Evolutionary conservation across 306 rosid genomes (phyloP), one percentile per base, ranked within the genome.

Genomic region (Urtica urens): DNA sequence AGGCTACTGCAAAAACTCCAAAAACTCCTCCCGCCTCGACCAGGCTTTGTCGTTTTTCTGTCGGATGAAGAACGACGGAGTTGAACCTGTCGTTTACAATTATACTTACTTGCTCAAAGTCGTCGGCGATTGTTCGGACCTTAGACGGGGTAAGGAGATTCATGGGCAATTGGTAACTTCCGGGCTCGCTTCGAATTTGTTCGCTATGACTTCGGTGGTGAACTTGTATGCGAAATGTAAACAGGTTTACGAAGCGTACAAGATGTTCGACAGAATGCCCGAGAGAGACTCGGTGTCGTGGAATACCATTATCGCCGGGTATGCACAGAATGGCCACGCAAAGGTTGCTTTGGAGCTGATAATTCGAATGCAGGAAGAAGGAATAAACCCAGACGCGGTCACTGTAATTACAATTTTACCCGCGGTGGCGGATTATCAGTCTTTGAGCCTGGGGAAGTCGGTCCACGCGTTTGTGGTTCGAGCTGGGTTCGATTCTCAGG

Each of bases 241-340:
- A 49, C 68, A 68, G 67, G 69, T 88, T 53, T 31, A 54, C 40
- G 87, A 84, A 9, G 95, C 97, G 0, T 57, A 71, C 47, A 77
- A 81, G 77, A 81, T 90, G 92, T 84, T 90, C 4, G 93, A 70
- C 45, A 81, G 92, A 81, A 81, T 81, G 97, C 90, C 92, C 15
- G 71, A 61, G 10, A 77, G 69, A 58, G 97, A 84, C 56, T 62
- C 77, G 73, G 93, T 88, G 48, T 81, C 77, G 25, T 90, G 97
- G 97, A 84, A 81, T 54, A 79, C 93, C 0, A 65, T 90, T 13
- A 54, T 84, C 19, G 75, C 95, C 1, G 97, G 90, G 8, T 81
- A 56, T 30, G 82, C 97, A 0, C 95, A 90, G 57, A 90, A 90
- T 46, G 95, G 93, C 11, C 66, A 68, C 11, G 84, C 86, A 0